A percentile compares a stretch with the other conserved stretches of the same genome.
phyloP scores from a whole-genome alignment of 2,329 filamentous ascomycete species.

The Aschersonia sp. region DNA sequence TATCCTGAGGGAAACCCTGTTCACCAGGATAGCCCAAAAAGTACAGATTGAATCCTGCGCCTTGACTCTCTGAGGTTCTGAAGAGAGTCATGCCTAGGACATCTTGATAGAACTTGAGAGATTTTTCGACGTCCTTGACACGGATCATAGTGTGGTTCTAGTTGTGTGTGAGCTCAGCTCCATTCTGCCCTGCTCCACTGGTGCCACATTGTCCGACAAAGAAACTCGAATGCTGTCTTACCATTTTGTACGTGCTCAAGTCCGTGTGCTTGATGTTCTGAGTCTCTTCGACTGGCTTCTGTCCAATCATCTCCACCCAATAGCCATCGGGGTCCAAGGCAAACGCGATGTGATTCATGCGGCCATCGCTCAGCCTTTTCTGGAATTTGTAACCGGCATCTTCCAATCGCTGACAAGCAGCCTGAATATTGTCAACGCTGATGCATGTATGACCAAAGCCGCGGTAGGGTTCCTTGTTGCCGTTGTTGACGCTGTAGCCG shows the following conservation, averaged over 20 bases:
- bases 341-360: conserved; percentile 82
- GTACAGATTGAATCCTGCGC: conserved; percentile 74
- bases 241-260: conserved; percentile 58
- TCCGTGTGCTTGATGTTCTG: conserved; percentile 62
- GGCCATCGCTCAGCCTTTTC: conserved; percentile 83
- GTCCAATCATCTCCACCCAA: conserved; percentile 73
- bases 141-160: conserved; percentile 90
- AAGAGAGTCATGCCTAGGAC: conserved; percentile 78
- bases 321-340: conserved; percentile 78
- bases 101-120: conserved; percentile 70
- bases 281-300: conserved; percentile 57
- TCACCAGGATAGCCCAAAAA: conserved; percentile 68
- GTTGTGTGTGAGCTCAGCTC: no score
- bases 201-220: neutral
- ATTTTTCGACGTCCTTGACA: conserved; percentile 67
- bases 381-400: conserved; percentile 87
- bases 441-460: conserved; percentile 83
- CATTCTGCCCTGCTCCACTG: no score
- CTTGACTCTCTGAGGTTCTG: conserved; percentile 54
- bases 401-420: conserved; percentile 77
- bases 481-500: conserved; percentile 69
- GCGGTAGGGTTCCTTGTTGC: conserved; percentile 77
- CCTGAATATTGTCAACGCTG: conserved; percentile 71
- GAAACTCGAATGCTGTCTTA: conserved; percentile 10
- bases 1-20: conserved; percentile 36